A percentile compares a stretch with the other conserved stretches of the same genome.
Conservation (phyloP, 2,329 filamentous ascomycete species). For the Xylariaceae sp. region DNA sequence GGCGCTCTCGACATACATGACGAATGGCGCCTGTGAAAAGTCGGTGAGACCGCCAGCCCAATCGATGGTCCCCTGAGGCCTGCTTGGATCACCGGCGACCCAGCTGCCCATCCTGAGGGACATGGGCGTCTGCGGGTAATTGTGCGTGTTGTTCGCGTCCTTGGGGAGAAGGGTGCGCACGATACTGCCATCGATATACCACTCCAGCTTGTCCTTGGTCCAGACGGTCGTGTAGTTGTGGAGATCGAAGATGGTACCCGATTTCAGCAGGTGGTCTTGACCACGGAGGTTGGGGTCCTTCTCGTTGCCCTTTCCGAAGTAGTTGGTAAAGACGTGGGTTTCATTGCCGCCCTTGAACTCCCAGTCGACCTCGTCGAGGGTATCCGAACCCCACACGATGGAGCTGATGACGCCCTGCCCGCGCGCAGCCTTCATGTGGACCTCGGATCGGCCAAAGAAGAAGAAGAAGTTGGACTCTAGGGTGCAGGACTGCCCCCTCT, state of each 20-base stretch:
- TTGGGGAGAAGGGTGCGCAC: constrained; percentile 58
- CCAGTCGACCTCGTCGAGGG: constrained; percentile 85
- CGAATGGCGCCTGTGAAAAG: constrained; percentile 61
- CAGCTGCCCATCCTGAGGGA: constrained; percentile 62
- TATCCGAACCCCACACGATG: constrained; percentile 77
- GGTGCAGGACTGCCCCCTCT: constrained; percentile 70
- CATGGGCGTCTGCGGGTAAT: constrained; percentile 75
- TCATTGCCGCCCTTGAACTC: constrained; percentile 69
- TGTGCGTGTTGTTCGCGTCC: constrained; percentile 55
- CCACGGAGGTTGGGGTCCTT: constrained; percentile 54
- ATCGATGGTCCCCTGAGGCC: constrained; percentile 53
- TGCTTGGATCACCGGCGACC: constrained; percentile 53
- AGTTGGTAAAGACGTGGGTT: constrained; percentile 64
- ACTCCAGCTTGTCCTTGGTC: constrained; percentile 62
- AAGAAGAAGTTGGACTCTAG: constrained; percentile 77
- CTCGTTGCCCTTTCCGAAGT: constrained; percentile 69
- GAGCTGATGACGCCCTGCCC: constrained; percentile 75
- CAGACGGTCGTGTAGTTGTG: constrained; percentile 75
- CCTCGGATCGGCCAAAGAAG: constrained; percentile 76
- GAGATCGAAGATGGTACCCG: constrained; percentile 53
- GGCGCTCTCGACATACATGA: constrained; percentile 65
- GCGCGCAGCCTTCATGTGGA: constrained; percentile 68
- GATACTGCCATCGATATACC: constrained; percentile 62
- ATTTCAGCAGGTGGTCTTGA: constrained; percentile 43
- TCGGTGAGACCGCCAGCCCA: constrained; percentile 69